Base-by-base conservation (phyloP, 306 rosid genomes). In the Inga oerstediana region DNA sequence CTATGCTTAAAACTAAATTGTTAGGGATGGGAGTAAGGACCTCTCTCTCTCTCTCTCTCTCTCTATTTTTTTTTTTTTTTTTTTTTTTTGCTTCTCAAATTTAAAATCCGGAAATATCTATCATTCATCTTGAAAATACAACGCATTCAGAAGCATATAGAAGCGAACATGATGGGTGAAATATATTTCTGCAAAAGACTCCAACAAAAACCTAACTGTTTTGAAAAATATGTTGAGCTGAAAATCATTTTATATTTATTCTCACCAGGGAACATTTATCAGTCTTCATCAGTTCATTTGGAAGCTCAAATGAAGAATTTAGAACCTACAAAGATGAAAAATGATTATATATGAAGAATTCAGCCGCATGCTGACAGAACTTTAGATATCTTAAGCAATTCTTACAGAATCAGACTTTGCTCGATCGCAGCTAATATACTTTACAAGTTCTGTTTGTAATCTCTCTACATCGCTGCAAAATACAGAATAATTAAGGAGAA, bases 401-500 rank as follows among this genome's bases (percentile, higher is more conserved):
- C 95, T 88, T 91, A 87, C 93, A 83, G 91, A 88, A 82, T 68
- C 84, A 52, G 91, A 86, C 52, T 80, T 43, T 70, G 84, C 81
- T 84, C 88, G 88, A 83, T 87, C 90, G 81, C 77, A 75, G 83
- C 83, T 89, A 77, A 88, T 79, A 88, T 85, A 79, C 79, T 84
- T 92, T 82, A 56, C 83, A 46, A 92, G 85, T 78, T 91, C 88
- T 48, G 85, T 66, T 75, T 80, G 92, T 72, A 91, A 75, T 80
- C 80, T 88, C 76, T 86, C 91, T 58, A 90, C 92, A 70, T 89
- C 91, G 75, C 98, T 94, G 93, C 89, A 86, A 77, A 66, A 80
- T 80, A 80, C 82, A 77, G 65, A 84, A 82, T 35, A 67, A 61
- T 59, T 24, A 68, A 35, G 71, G 46, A 35, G 32, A 69, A 69